These are phyloP conservation scores for Plasmodium chabaudi DNA, from an alignment of 169 alveolate species.

Conservation along the genomic window DNA sequence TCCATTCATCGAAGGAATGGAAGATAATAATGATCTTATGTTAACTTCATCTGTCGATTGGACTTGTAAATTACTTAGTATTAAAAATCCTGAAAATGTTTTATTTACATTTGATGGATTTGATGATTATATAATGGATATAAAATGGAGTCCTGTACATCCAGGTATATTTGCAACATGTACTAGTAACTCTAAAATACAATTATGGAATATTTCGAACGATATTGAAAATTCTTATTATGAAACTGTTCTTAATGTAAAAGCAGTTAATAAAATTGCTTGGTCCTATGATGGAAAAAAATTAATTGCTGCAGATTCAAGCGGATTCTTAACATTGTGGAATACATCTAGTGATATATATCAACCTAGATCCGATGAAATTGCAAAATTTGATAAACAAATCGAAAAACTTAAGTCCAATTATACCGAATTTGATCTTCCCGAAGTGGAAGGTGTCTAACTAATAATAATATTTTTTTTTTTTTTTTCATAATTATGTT, in stretches of 20 bases:
- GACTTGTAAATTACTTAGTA: constrained; percentile 88
- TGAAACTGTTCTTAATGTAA: constrained; percentile 31
- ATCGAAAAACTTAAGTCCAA: constrained; percentile 31
- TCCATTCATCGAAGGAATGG: constrained; percentile 79
- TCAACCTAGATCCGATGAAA: constrained; percentile 67
- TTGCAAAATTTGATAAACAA: constrained; percentile 18
- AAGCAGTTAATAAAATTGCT: constrained; percentile 55
- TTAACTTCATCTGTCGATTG: constrained; percentile 90
- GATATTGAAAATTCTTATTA: constrained; percentile 47
- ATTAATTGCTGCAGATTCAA: constrained; percentile 64
- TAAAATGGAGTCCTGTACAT: constrained; percentile 85
- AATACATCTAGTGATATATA: constrained; percentile 55
- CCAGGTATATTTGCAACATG: constrained; percentile 71
- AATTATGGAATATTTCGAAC: constrained; percentile 35
- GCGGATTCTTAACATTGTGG: constrained; percentile 56
- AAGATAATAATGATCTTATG: constrained; percentile 83
- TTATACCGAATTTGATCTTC: not conserved
- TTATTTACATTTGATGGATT: constrained; percentile 83
- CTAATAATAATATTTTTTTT: no score
- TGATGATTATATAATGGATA: constrained; percentile 89
- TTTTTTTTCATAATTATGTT: no score
- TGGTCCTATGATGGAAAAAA: constrained; percentile 72
- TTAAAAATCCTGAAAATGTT: constrained; percentile 79
- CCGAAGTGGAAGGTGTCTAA: not conserved
- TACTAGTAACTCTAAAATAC: constrained; percentile 54